Conservation (phyloP, 2,329 filamentous ascomycete genomes). For the Pseudocercospora pini-densiflorae region DNA sequence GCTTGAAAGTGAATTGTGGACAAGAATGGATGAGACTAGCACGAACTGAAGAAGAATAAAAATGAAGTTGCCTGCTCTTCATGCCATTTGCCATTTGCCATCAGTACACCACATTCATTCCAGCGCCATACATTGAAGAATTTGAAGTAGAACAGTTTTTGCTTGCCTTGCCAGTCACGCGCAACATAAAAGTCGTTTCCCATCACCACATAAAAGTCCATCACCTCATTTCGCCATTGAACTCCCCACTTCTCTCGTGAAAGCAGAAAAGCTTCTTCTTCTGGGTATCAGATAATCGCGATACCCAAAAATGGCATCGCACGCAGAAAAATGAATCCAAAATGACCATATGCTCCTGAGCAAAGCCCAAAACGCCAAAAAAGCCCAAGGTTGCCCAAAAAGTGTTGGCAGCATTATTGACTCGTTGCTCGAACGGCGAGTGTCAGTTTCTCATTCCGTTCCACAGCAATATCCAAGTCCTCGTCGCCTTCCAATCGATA, state of each 20-base stretch:
- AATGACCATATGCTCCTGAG: background rate
- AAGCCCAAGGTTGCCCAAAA: background rate
- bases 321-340: background rate
- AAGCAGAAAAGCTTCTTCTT: background rate
- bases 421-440: conserved; percentile 53
- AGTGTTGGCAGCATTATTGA: conserved; percentile 5
- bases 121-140: too few relatives aligned
- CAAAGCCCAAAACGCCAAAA: background rate
- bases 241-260: background rate
- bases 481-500: conserved; percentile 76
- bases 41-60: too few relatives aligned
- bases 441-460: conserved; percentile 85
- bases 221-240: background rate
- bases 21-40: too few relatives aligned
- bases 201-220: background rate
- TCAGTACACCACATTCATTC: too few relatives aligned
- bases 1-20: too few relatives aligned
- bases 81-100: too few relatives aligned
- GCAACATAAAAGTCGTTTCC: background rate
- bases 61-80: too few relatives aligned
- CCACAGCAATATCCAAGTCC: conserved; percentile 79
- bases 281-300: background rate
- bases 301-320: background rate
- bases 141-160: too few relatives aligned
- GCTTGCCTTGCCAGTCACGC: too few relatives aligned